Base-by-base conservation (phyloP, 2,329 filamentous ascomycete species). In the Leptographium wingfieldii region DNA sequence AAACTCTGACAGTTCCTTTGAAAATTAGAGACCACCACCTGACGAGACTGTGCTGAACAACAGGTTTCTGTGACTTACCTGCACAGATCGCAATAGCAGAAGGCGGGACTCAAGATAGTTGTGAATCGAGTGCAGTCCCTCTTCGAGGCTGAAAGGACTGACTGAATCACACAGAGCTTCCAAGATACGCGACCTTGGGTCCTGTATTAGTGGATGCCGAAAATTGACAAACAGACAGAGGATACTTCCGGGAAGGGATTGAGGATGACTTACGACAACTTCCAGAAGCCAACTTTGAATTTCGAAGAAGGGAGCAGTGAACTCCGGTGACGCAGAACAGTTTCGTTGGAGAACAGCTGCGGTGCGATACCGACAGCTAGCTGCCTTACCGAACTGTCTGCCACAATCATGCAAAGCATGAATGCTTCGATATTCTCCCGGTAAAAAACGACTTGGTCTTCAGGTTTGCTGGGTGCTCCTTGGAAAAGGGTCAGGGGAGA, bases 91-190 rank as follows among this genome's bases (percentile, higher is more conserved):
- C 11, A 86, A 66, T 1, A 86, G 70, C 3, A 77, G 67, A 12
- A 84, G 68, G 25, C 82, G 76, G 48, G 81, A 77, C 65, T 80
- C 76, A 5, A 86, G 70, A 64, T 83, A 86, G 46, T 76, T 75
- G 65, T 80, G 76, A 51, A 86, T 76, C 9, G 74, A 73, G 61
- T 69, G 71, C 7, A 83, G 68, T 10, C 74, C 72, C 9, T 71
- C 64, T n/a, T 75, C 71, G 46, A 76, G 73, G 22, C 73, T 74
- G 25, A 76, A 72, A 19, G 74, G 67, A 52, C 69, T 70, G 55
- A 80, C 72, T 57, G 73, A 73, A 55, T 81, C 78, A 59, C 78
- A 81, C 63, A 83, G 72, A 11, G 71, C 71, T 22, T 76, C 72
- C 25, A 83, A 65, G 12, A 77, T 72, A 33, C 73, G 69, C 19